Evolutionary conservation across 495 filamentous ascomycete genomes (phyloP).

Genomic region (Tuber borchii): DNA sequence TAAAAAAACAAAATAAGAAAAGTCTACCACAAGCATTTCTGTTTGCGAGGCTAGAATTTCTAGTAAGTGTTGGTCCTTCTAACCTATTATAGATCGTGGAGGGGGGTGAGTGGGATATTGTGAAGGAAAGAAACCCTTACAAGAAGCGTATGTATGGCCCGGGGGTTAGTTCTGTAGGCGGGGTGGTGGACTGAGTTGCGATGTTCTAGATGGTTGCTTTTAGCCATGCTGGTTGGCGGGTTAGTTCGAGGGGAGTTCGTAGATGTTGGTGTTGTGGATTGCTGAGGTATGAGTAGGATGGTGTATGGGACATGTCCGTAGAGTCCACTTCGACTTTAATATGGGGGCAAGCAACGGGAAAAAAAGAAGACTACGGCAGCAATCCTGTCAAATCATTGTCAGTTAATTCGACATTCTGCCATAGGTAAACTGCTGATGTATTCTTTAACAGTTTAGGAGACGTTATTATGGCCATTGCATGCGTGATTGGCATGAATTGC

Average conservation of each 20-base stretch:
- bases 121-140: not conserved
- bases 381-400: not conserved
- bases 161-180: not conserved
- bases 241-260: not conserved
- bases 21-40: not conserved
- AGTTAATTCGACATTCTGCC: not conserved
- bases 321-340: not conserved
- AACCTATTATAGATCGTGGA: not conserved
- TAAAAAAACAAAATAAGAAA: not conserved
- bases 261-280: not conserved
- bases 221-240: not conserved
- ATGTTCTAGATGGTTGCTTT: not conserved
- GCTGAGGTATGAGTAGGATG: not conserved
- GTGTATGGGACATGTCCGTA: not conserved
- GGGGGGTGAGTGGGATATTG: not conserved
- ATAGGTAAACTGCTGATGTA: not conserved
- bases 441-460: not conserved
- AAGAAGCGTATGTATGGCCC: not conserved
- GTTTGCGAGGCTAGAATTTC: not conserved
- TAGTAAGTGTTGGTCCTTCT: not conserved
- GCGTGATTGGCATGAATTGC: not conserved
- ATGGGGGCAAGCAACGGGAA: not conserved
- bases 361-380: not conserved
- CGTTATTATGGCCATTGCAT: not conserved
- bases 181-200: not conserved